Percentiles rank a stretch among this genome's conserved stretches.
Conservation (phyloP, 257 asterid genomes). For the Scutellaria barbata region DNA sequence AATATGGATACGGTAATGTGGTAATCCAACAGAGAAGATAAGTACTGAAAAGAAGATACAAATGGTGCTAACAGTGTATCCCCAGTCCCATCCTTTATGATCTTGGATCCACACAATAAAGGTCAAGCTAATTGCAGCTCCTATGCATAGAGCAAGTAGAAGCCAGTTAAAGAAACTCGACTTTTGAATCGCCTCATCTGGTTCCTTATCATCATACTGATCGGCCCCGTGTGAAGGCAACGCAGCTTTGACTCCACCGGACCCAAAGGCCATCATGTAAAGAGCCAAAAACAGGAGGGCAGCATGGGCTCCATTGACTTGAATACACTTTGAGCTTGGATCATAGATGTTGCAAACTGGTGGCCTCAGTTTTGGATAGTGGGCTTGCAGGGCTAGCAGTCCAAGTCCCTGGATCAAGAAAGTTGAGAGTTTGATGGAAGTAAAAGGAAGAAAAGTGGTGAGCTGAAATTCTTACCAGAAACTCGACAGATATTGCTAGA, state of each 20-base stretch:
- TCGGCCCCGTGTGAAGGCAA: conserved; percentile 84
- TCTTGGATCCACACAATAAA: conserved; percentile 72
- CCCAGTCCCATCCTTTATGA: conserved; percentile 80
- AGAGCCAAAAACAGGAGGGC: conserved; percentile 52
- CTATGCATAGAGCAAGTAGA: conserved; percentile 57
- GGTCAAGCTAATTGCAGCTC: conserved; percentile 61
- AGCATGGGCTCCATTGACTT: conserved; percentile 56
- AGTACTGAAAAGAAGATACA: conserved; percentile 57
- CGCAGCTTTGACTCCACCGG: conserved; percentile 68
- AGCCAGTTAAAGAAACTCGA: conserved; percentile 77
- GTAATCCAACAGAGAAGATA: conserved; percentile 53
- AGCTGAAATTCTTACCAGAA: conserved; percentile 43
- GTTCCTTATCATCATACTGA: conserved; percentile 72
- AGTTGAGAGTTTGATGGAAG: background rate
- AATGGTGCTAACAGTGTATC: conserved; percentile 52
- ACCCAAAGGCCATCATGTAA: conserved; percentile 60
- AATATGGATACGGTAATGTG: conserved; percentile 59
- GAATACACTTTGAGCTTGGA: conserved; percentile 43
- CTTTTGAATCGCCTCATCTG: conserved; percentile 52
- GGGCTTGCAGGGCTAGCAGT: conserved; percentile 65
- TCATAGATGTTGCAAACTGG: conserved; percentile 58
- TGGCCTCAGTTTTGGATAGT: conserved; percentile 55
- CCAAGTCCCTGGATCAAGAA: conserved; percentile 56
- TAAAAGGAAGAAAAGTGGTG: too few species aligned
- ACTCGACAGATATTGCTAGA: conserved; percentile 48